phyloP scores from a whole-genome alignment of 1,284 basidiomycete genomes.

The Cryptococcus floricola region DNA sequence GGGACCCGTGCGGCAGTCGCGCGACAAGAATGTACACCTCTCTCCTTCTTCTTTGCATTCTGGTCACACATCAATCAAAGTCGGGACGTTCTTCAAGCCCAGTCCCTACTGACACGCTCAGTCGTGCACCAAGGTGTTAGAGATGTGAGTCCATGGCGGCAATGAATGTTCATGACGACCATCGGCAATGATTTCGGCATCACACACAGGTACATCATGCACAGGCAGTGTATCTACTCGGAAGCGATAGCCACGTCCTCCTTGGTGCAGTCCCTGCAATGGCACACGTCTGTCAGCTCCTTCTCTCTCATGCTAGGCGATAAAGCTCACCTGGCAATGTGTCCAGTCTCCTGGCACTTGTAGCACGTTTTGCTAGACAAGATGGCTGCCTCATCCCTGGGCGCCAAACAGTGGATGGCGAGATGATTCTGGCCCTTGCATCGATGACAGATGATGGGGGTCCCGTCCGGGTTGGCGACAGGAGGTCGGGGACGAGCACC shows the following conservation, averaged over 20 bases:
- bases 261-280: constrained; percentile 17
- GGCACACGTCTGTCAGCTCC: not conserved
- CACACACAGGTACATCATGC: not conserved
- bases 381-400: constrained; percentile 38
- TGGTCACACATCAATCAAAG: too few species aligned
- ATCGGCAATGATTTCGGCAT: too few species aligned
- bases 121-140: too few species aligned
- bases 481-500: constrained; percentile 16
- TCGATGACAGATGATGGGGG: constrained; percentile 49
- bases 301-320: not conserved
- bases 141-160: too few species aligned
- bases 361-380: constrained; percentile 46
- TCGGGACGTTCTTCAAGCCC: too few species aligned
- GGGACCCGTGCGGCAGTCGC: too few species aligned
- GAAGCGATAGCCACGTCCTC: constrained; percentile 12
- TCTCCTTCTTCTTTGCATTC: too few species aligned
- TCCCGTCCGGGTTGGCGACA: constrained; percentile 37
- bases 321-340: constrained; percentile 36
- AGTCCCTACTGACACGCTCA: too few species aligned
- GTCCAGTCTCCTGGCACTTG: constrained; percentile 47
- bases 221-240: constrained; percentile 6
- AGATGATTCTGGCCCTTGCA: constrained; percentile 49
- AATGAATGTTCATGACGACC: too few species aligned
- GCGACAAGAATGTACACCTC: too few species aligned
- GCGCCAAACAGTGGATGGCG: constrained; percentile 48